Base-by-base conservation (phyloP, 345 rosid genomes). In the Rhodomyrtus tomentosa region DNA sequence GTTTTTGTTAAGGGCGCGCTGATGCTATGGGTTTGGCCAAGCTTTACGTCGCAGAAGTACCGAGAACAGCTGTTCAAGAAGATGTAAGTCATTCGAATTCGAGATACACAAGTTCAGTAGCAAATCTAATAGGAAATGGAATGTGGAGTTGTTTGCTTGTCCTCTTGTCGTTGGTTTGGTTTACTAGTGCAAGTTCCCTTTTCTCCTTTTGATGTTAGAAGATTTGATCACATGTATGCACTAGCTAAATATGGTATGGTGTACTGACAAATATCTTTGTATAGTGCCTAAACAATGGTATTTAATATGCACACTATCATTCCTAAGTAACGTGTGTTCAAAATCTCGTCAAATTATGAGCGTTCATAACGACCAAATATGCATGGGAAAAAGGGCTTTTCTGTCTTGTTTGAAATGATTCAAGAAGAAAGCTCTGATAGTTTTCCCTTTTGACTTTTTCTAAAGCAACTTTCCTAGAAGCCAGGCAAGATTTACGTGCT, bases 1-100 rank as follows among this genome's bases (percentile, higher is more conserved):
- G 29, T 82, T 9, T 85, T 25, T 27, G 55, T 55, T 82, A 2
- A 50, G 99, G 92, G 85, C 91, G 90, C 81, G 84, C 45, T 56
- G 95, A 86, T 84, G 91, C 90, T 85, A 85, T 83, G 76, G 81
- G 52, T 86, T 81, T 85, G 84, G 92, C 91, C 80, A 95, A 96
- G 88, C 90, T 96, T 73, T 96, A 93, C 51, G 91, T 92, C 86
- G 92, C 95, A 27, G 91, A 95, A 2, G 87, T 96, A 59, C 88
- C 98, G 25, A 91, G 89, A 88, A 90, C 91, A 40, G 87, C 93
- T 16, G 91, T 84, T 21, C 93, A 89, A 87, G 92, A 90, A 79
- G 91, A 93, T 59, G 98, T 95, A 84, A 90, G 95, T 89, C 85
- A 42, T 53, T 84, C 29, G 48, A 84, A 29, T 56, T 55, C 50